A percentile compares a stretch with the other conserved stretches of the same genome.
These are phyloP conservation scores for Camillea tinctor DNA, from an alignment of 2,329 filamentous ascomycete genomes.

Conservation along the genomic window DNA sequence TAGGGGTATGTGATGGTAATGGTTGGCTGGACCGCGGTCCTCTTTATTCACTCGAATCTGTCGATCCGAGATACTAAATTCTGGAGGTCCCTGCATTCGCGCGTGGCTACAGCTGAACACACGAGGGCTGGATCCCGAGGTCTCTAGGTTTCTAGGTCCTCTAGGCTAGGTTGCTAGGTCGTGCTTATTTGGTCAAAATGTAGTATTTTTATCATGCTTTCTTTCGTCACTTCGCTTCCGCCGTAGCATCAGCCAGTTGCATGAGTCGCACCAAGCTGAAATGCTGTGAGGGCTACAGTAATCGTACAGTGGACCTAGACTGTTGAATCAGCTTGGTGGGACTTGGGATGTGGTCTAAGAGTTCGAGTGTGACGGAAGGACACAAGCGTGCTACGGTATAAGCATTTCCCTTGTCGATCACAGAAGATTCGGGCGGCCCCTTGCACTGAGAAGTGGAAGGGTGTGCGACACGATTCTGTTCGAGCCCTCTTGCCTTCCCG, in stretches of 20 bases:
- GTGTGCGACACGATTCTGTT: conserved; percentile 5
- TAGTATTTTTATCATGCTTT: background rate
- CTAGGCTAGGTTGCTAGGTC: too few species aligned
- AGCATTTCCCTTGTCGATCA: conserved; percentile 22
- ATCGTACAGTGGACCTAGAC: background rate
- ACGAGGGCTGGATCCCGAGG: too few species aligned
- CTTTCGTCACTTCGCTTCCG: background rate
- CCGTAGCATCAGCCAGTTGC: background rate
- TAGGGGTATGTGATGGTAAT: background rate
- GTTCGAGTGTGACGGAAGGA: background rate
- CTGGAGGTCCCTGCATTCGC: conserved; percentile 2
- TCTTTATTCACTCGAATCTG: background rate
- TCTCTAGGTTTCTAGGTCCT: too few species aligned
- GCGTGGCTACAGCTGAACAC: background rate
- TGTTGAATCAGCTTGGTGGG: background rate
- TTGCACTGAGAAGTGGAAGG: conserved; percentile 5
- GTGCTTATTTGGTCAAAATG: background rate
- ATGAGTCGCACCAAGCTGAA: background rate
- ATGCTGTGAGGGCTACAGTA: background rate
- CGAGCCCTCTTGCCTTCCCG: conserved; percentile 14
- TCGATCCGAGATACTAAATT: background rate
- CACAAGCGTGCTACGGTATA: conserved; percentile 14
- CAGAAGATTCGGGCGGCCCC: conserved; percentile 20
- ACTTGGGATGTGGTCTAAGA: background rate
- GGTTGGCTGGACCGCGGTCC: background rate